phyloP scores from a whole-genome alignment of 129 eudicot species.

The Calendula officinalis region DNA sequence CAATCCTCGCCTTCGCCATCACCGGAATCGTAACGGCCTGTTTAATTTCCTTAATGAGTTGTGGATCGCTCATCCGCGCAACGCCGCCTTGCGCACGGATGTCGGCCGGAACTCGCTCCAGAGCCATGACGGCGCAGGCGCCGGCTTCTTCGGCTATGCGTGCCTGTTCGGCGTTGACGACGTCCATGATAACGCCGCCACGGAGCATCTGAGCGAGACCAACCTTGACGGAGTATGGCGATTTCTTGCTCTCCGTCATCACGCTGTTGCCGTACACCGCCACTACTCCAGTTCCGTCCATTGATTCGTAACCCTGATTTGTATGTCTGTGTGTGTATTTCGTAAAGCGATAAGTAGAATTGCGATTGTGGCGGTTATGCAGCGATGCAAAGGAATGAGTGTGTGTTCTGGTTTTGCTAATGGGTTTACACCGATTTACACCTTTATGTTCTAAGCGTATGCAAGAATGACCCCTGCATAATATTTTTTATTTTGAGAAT shows the following conservation, averaged over 20 bases:
- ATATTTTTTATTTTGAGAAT: too few relatives aligned
- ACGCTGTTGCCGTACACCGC: constrained; percentile 54
- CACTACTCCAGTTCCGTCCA: constrained; percentile 48
- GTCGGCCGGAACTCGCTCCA: constrained; percentile 50
- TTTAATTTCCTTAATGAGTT: constrained; percentile 47
- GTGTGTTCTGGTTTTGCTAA: neutral
- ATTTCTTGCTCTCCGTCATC: constrained; percentile 39
- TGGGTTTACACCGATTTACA: neutral
- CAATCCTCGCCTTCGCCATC: constrained; percentile 49
- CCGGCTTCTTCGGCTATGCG: constrained; percentile 51
- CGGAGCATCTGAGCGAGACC: constrained; percentile 55
- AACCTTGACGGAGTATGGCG: constrained; percentile 49
- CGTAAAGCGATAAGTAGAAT: neutral
- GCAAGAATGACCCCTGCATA: too few relatives aligned
- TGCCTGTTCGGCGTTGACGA: constrained; percentile 50
- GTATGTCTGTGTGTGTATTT: neutral
- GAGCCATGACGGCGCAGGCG: constrained; percentile 54
- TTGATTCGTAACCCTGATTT: neutral
- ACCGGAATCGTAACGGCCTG: constrained; percentile 47
- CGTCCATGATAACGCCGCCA: constrained; percentile 57
- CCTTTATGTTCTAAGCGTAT: too few relatives aligned
- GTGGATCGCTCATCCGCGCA: constrained; percentile 45
- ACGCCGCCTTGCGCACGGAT: constrained; percentile 48
- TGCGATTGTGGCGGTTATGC: constrained; percentile 3
- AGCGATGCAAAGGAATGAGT: neutral